A percentile compares a stretch with the other conserved stretches of the same genome.
Evolutionary conservation across 495 filamentous ascomycete species (phyloP).

Genomic region (Filosporella fistucella): DNA sequence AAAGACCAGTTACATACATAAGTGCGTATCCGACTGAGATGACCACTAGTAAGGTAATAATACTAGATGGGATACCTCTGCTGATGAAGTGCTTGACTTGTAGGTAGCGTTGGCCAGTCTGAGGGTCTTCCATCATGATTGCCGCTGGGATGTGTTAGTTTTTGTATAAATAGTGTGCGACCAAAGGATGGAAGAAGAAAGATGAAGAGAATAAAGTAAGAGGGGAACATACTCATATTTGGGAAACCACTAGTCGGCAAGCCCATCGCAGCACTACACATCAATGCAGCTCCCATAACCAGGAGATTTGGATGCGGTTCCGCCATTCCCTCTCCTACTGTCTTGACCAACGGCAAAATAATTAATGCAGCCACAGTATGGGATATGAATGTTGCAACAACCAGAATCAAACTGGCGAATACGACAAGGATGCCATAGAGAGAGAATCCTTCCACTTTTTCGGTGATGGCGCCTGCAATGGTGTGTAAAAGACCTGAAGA

Average conservation of each 20-base stretch:
- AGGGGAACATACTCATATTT: constrained; percentile 82
- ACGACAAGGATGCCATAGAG: constrained; percentile 85
- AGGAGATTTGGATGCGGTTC: constrained; percentile 91
- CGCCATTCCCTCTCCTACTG: constrained; percentile 78
- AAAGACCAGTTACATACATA: constrained; percentile 77
- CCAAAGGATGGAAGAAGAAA: constrained; percentile 6
- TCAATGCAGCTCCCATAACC: constrained; percentile 73
- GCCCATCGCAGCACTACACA: constrained; percentile 75
- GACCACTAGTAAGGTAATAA: constrained; percentile 78
- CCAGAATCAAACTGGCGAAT: constrained; percentile 79
- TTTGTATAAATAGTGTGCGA: constrained; percentile 22
- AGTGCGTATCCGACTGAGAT: constrained; percentile 82
- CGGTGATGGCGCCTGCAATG: constrained; percentile 71
- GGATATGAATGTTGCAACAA: constrained; percentile 96
- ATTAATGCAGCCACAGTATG: constrained; percentile 97
- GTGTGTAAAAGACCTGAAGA: constrained; percentile 90
- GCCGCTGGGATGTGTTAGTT: constrained; percentile 54
- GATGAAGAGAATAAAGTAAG: neutral
- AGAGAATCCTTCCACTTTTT: constrained; percentile 68
- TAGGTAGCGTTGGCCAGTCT: constrained; percentile 87
- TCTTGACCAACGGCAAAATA: constrained; percentile 81
- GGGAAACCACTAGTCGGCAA: constrained; percentile 95
- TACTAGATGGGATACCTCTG: constrained; percentile 77
- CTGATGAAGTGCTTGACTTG: constrained; percentile 91
- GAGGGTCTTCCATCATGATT: constrained; percentile 97